Conservation (phyloP, 495 filamentous ascomycete genomes). For the Aspergillus ellipticus region DNA sequence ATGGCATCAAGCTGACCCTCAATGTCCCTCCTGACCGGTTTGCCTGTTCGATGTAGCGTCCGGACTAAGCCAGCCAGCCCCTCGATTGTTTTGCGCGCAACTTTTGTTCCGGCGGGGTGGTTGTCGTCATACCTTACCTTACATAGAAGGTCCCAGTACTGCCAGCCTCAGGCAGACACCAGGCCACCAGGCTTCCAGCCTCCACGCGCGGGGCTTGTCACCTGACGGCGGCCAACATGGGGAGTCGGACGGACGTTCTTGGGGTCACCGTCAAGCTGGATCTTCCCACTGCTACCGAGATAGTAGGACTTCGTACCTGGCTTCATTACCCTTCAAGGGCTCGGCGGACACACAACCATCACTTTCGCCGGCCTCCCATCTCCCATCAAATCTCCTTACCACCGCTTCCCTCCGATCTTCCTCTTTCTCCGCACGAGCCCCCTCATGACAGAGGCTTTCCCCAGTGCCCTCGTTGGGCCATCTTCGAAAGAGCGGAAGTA, state of each 20-base stretch:
- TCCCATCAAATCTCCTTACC: background rate
- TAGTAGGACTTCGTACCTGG: no score
- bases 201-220: background rate
- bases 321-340: no score
- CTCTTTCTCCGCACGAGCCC: background rate
- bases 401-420: background rate
- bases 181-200: background rate
- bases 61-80: background rate
- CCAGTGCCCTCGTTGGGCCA: conserved; percentile 48
- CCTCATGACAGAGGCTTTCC: conserved; percentile 40
- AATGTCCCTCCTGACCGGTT: background rate
- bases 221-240: background rate
- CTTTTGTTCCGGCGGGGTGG: conserved; percentile 3
- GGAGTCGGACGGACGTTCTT: no score
- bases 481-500: conserved; percentile 91
- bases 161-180: background rate
- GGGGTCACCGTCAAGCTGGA: background rate
- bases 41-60: background rate
- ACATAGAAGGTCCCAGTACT: no score
- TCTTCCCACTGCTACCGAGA: no score
- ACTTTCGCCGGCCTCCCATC: background rate
- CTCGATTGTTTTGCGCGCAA: background rate
- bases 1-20: conserved; percentile 11
- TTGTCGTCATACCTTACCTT: no score
- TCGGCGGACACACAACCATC: no score